Conservation (phyloP, 768 basidiomycete genomes). For the Epithele typhae region DNA sequence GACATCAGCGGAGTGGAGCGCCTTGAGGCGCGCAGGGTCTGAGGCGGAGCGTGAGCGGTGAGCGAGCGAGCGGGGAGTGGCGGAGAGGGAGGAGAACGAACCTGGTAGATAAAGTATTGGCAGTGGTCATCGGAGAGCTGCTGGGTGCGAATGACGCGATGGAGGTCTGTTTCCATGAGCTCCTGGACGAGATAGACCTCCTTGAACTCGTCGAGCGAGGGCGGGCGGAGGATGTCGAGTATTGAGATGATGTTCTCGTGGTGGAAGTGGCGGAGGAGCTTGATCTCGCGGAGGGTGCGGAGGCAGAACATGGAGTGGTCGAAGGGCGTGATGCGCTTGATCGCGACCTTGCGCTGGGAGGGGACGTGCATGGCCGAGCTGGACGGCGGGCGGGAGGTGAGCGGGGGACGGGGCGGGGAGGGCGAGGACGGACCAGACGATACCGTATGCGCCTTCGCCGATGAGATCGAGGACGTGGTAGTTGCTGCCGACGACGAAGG, state of each 20-base stretch:
- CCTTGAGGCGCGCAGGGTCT: slow-evolving; percentile 94
- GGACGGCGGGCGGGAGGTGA: slow-evolving; percentile 9
- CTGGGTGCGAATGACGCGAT: slow-evolving; percentile 95
- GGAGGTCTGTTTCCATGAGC: slow-evolving; percentile 92
- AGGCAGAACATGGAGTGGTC: slow-evolving; percentile 96
- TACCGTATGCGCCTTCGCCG: slow-evolving; percentile 90
- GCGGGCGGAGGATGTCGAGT: slow-evolving; percentile 86
- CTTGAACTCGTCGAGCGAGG: slow-evolving; percentile 66
- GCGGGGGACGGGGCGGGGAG: not conserved
- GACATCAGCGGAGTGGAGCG: slow-evolving; percentile 91
- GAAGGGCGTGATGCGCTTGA: slow-evolving; percentile 95
- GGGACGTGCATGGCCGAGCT: slow-evolving; percentile 82
- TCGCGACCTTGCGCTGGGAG: slow-evolving; percentile 88
- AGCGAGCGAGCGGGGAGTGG: not conserved
- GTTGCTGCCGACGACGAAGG: slow-evolving; percentile 51
- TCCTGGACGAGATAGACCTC: slow-evolving; percentile 80
- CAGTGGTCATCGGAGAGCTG: slow-evolving; percentile 91
- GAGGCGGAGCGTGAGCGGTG: slow-evolving; percentile 1
- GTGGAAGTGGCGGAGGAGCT: slow-evolving; percentile 83
- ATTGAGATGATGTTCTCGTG: slow-evolving; percentile 93
- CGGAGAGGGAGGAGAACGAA: slow-evolving; percentile 24
- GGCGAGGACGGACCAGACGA: slow-evolving; percentile 57
- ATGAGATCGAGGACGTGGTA: slow-evolving; percentile 86
- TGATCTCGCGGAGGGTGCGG: slow-evolving; percentile 89
- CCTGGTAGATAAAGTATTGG: slow-evolving; percentile 98